Conservation (phyloP, 768 basidiomycete species). For the Pisolithus sp. region DNA sequence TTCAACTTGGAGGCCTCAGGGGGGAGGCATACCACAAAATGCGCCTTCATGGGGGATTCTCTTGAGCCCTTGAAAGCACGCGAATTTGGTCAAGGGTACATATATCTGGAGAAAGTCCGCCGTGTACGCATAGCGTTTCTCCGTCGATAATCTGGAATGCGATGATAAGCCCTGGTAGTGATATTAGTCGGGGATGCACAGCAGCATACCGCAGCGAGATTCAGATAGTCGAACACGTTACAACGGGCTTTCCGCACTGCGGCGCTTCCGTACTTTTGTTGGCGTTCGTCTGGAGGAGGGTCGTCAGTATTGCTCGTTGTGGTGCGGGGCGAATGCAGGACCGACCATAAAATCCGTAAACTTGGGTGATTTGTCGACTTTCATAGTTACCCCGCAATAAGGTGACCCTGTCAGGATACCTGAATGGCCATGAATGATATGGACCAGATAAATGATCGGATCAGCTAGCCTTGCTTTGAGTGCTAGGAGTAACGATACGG, state of each 20-base stretch:
- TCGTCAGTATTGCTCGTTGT: not conserved
- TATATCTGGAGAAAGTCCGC: conserved; percentile 93
- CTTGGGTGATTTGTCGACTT: conserved; percentile 95
- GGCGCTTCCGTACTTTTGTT: conserved; percentile 94
- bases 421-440: conserved; percentile 25
- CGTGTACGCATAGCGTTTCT: conserved; percentile 88
- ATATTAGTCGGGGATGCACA: not conserved
- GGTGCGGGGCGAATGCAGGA: not conserved
- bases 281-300: conserved; percentile 73
- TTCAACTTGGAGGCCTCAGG: not conserved
- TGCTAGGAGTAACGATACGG: conserved; percentile 80
- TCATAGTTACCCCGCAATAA: conserved; percentile 94
- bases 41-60: conserved; percentile 99
- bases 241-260: conserved; percentile 98
- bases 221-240: conserved; percentile 92
- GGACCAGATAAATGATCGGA: not conserved
- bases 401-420: conserved; percentile 91
- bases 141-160: conserved; percentile 82
- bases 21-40: conserved; percentile 80
- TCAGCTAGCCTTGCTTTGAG: conserved; percentile 74
- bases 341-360: conserved; percentile 94
- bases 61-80: conserved; percentile 89
- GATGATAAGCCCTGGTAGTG: not conserved
- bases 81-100: conserved; percentile 92
- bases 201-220: conserved; percentile 77